Evolutionary conservation across 2,329 filamentous ascomycete species (phyloP), one percentile per base, ranked within the genome.

Genomic region (Pseudonectria foliicola): DNA sequence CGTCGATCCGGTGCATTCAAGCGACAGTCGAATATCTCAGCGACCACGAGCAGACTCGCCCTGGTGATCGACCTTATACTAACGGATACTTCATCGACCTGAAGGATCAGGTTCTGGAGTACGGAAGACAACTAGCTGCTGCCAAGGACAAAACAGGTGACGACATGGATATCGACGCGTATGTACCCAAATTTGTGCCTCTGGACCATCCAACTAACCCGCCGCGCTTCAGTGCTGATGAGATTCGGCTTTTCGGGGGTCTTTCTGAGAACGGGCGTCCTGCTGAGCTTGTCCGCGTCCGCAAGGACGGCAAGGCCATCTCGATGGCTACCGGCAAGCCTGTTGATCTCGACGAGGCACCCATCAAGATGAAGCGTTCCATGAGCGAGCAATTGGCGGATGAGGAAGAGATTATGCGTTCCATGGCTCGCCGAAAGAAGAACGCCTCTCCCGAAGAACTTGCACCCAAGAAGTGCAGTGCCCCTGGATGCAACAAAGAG

Each of bases 21-120:
- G 82, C 86, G 45, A 92, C 87, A 40, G 85, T 93, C 62, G 81
- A 87, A 62, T 82, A 82, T 62, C 73, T 95, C 46, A 82, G 77
- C 70, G 87, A 93, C 59, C 80, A 80, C 59, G 89, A 96, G 61
- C 85, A 90, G 66, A 81, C 82, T 48, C 79, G 86, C 59, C 83
- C 85, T 40, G 71, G 77, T 63, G 90, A 96, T 63, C 81, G 84
- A 53, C 87, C 88, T 48, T 96, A 95, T 71, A 92, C 82, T 73
- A 87, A 85, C 74, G 86, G 86, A 58, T 96, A 96, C 66, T 95
- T 95, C 60, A 82, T 95, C 66, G 90, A 96, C 68, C 80, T 96
- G 42, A 82, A 93, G 60, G 86, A 93, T 60, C 89, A 95, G 75
- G 88, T 95, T 52, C 78, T 81, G 59, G 77, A 86, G 59, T 94